phyloP scores from a whole-genome alignment of 495 filamentous ascomycete genomes.

The Xylaria sp. region DNA sequence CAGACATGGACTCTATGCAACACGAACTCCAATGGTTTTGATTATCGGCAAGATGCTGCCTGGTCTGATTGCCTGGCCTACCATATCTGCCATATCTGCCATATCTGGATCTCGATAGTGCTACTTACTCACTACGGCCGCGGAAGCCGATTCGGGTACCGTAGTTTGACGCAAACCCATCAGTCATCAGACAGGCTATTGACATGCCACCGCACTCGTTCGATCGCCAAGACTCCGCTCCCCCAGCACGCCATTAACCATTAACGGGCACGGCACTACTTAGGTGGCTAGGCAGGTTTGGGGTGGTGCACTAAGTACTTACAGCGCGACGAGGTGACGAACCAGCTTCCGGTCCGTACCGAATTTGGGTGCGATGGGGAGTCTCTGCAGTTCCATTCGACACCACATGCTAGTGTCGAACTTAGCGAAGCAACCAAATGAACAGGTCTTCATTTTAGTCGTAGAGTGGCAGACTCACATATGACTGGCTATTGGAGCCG shows the following conservation, averaged over 20 bases:
- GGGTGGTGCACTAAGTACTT: background rate
- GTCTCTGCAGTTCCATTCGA: constrained; percentile 1
- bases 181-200: constrained; percentile 10
- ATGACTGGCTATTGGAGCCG: constrained; percentile 19
- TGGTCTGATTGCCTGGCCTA: background rate
- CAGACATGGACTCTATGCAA: constrained; percentile 7
- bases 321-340: background rate
- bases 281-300: background rate
- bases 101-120: background rate
- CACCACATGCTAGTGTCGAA: background rate
- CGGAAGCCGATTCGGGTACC: background rate
- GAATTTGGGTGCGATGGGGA: background rate
- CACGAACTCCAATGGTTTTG: background rate
- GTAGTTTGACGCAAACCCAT: too few relatives aligned
- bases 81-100: background rate
- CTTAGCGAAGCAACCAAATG: background rate
- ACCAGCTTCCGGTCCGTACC: constrained; percentile 12
- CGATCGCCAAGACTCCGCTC: constrained; percentile 25
- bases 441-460: constrained; percentile 1
- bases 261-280: constrained; percentile 8
- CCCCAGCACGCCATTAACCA: too few relatives aligned
- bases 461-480: background rate
- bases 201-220: constrained; percentile 25
- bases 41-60: background rate
- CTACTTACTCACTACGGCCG: constrained; percentile 18